Evolutionary conservation across 257 asterid species (phyloP).

Genomic region (Ophiorrhiza pumila): DNA sequence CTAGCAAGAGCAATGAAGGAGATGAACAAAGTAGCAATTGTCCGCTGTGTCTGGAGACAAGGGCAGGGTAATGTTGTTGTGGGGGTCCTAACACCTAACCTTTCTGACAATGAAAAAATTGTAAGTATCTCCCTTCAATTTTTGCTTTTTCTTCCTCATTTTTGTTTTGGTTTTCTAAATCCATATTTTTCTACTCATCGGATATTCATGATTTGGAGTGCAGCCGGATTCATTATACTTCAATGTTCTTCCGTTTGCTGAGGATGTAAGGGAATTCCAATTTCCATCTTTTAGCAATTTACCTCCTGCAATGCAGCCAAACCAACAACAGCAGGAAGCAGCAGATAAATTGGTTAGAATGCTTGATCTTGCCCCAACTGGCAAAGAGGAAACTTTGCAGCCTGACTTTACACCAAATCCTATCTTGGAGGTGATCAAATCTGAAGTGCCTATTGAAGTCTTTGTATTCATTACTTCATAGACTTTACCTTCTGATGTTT

Average conservation of each 20-base stretch:
- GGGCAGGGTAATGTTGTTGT: conserved; percentile 85
- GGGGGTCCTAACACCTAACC: conserved; percentile 80
- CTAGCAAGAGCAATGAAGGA: conserved; percentile 93
- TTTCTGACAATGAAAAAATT: conserved; percentile 59
- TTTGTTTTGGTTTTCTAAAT: conserved; percentile 3
- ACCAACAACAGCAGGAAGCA: conserved; percentile 74
- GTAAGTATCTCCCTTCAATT: conserved; percentile 39
- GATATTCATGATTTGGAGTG: conserved; percentile 3
- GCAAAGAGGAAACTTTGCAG: conserved; percentile 67
- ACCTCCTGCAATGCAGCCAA: conserved; percentile 83
- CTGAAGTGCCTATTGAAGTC: not conserved
- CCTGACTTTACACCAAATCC: conserved; percentile 93
- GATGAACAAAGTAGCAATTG: conserved; percentile 74
- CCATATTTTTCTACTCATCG: not conserved
- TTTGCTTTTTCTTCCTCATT: not conserved
- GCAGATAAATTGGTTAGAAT: conserved; percentile 79
- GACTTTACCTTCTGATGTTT: not conserved
- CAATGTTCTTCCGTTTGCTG: conserved; percentile 97
- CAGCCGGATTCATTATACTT: conserved; percentile 95
- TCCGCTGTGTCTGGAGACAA: conserved; percentile 98
- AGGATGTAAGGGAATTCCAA: conserved; percentile 95
- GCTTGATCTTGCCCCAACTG: conserved; percentile 86
- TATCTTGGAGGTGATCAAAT: conserved; percentile 57
- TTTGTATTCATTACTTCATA: not conserved
- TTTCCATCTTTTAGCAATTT: conserved; percentile 87